Base-by-base conservation (phyloP, 768 basidiomycete genomes). In the Auricularia sp. region DNA sequence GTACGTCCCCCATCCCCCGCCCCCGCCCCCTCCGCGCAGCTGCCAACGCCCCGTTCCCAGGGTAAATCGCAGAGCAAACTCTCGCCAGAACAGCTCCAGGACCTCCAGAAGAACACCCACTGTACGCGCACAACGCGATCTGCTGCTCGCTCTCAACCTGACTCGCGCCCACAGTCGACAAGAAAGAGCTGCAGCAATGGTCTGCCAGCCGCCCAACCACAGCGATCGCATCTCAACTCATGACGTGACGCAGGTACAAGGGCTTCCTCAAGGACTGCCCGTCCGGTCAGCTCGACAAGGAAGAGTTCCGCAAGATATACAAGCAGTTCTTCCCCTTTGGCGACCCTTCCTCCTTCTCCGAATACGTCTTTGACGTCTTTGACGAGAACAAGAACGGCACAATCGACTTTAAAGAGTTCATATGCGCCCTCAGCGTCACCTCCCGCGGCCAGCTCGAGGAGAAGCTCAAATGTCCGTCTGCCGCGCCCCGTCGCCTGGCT, bases 311-410 rank as follows among this genome's bases (percentile, higher is more conserved):
- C 72, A 88, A 89, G 76, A 99, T 99, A 81, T 99, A 98, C 84
- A 94, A 94, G 74, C 97, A 98, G 76, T 99, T 99, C 89, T 99
- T 99, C 82, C 97, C 97, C 33, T 99, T 99, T 72, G 97, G 97
- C 67, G 96, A 99, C 76, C 96, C 97, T 7, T 86, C 81, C 66
- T 90, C 96, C 74, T 99, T 99, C 73, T 94, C 97, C 45, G 92
- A 98, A 76, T 95, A 96, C 71, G 96, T 99, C 72, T 99, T 99
- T 83, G 94, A 97, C 72, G 95, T 98, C 65, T 95, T 94, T 74
- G 93, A 96, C 74, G 87, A 88, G 72, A 92, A 96, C 81, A 88
- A 89, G 82, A 95, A 92, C 77, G 93, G 92, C 64, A 93, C 90
- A 34, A 99, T 99, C 78, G 97, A 99, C 79, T 99, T 99, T 77